Evolutionary conservation across 805 yeast species (phyloP).

Genomic region (Myxozyma vanderwaltii): DNA sequence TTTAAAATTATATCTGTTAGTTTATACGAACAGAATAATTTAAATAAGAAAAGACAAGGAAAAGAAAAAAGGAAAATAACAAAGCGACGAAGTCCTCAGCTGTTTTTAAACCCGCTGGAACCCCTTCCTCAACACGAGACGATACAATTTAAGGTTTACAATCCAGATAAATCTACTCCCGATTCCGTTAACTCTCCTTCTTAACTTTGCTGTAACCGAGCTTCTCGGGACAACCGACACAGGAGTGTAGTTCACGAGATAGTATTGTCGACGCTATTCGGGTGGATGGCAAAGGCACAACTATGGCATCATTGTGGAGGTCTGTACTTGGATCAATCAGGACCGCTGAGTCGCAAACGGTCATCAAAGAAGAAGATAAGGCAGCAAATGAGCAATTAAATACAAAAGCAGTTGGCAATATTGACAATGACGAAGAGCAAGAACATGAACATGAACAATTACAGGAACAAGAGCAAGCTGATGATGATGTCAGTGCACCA

Average conservation of each 20-base stretch:
- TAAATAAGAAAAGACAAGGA: neutral
- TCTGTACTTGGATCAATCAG: neutral
- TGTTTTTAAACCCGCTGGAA: too few relatives aligned
- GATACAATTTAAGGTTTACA: too few relatives aligned
- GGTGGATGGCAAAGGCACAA: too few relatives aligned
- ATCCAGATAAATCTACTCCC: too few relatives aligned
- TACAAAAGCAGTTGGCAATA: neutral
- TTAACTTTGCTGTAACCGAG: too few relatives aligned
- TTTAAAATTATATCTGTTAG: too few relatives aligned
- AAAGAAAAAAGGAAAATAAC: too few relatives aligned
- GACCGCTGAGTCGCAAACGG: neutral
- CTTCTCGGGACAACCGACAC: too few relatives aligned
- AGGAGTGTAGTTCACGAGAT: neutral
- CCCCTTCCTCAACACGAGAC: too few relatives aligned
- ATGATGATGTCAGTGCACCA: slow-evolving; percentile 3
- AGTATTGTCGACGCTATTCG: neutral
- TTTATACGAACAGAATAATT: neutral
- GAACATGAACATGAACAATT: slow-evolving; percentile 1
- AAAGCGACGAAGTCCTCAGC: too few relatives aligned
- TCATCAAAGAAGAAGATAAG: slow-evolving; percentile 1
- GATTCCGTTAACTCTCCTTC: too few relatives aligned
- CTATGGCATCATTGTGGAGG: slow-evolving; percentile 4
- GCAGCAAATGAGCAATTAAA: too few relatives aligned
- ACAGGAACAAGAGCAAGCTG: neutral
- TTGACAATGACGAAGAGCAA: neutral